phyloP scores from a whole-genome alignment of 371 early-diverging fungal species.

The Mortierella sp. region DNA sequence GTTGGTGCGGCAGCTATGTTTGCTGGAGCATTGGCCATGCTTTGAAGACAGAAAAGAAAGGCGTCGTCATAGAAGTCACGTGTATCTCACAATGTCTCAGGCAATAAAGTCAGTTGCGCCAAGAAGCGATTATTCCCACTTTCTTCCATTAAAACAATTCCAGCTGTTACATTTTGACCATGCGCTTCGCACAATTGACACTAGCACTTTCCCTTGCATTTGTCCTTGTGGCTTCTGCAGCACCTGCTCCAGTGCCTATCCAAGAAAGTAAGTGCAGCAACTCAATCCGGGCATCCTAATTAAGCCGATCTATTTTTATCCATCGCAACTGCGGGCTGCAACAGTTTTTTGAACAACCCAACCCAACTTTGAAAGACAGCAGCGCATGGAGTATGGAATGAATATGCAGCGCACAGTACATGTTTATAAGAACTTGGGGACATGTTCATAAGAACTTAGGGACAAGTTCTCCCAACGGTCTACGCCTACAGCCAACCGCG shows the following conservation, averaged over 20 bases:
- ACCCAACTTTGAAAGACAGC: no score
- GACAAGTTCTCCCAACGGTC: no score
- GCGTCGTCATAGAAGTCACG: neutral
- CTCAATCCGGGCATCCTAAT: neutral
- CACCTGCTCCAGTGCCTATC: neutral
- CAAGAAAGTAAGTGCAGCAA: neutral
- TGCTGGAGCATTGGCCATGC: no score
- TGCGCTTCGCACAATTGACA: neutral
- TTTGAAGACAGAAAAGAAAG: neutral
- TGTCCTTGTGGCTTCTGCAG: neutral
- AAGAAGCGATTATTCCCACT: neutral
- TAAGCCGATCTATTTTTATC: neutral
- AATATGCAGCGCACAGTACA: neutral
- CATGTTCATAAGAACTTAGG: no score
- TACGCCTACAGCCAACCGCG: no score
- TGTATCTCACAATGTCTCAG: neutral
- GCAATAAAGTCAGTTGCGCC: no score
- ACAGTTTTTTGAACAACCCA: neutral
- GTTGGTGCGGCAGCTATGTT: no score
- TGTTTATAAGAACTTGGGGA: no score
- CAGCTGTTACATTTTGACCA: neutral
- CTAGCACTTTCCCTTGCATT: neutral
- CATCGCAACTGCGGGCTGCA: neutral
- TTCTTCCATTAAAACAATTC: neutral
- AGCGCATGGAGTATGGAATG: neutral